Evolutionary conservation across 2,329 filamentous ascomycete genomes (phyloP).

Genomic region (Shiraia sp.): DNA sequence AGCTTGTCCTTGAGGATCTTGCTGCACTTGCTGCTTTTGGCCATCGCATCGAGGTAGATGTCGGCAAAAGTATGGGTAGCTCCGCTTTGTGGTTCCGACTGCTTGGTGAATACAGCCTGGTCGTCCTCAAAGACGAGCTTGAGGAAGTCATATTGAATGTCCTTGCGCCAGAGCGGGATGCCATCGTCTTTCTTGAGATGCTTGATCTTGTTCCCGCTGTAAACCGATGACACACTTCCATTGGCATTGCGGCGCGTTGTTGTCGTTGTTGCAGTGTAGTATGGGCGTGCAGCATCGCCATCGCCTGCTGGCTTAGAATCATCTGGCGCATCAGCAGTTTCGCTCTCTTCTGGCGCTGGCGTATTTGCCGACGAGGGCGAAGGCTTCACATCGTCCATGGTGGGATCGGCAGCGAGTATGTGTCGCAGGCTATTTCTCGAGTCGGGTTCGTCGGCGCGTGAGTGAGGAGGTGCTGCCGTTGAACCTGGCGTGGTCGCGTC

Average conservation of each 20-base stretch:
- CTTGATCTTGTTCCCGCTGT: slow-evolving; percentile 75
- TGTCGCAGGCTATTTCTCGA: slow-evolving; percentile 46
- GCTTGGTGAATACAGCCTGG: slow-evolving; percentile 81
- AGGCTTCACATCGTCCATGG: slow-evolving; percentile 40
- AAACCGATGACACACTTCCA: slow-evolving; percentile 67
- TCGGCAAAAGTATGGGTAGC: slow-evolving; percentile 77
- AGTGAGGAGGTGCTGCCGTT: too few species aligned
- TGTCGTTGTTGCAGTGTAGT: slow-evolving; percentile 55
- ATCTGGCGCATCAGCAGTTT: slow-evolving; percentile 32
- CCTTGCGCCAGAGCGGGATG: slow-evolving; percentile 81
- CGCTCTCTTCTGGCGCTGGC: slow-evolving; percentile 38
- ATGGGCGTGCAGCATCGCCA: slow-evolving; percentile 30
- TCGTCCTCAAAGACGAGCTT: slow-evolving; percentile 78
- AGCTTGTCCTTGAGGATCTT: slow-evolving; percentile 98
- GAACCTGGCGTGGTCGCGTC: slow-evolving; percentile 6
- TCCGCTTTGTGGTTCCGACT: slow-evolving; percentile 78
- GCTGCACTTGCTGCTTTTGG: slow-evolving; percentile 97
- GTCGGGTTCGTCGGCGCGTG: slow-evolving; percentile 41
- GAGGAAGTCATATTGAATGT: slow-evolving; percentile 88
- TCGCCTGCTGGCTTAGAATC: slow-evolving; percentile 32
- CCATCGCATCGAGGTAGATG: slow-evolving; percentile 98
- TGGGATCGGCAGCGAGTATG: slow-evolving; percentile 42
- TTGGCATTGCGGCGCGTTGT: slow-evolving; percentile 65
- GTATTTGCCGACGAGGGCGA: slow-evolving; percentile 33
- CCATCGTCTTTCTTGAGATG: slow-evolving; percentile 89